phyloP scores from a whole-genome alignment of 2,329 filamentous ascomycete species.

The Paecilomyces variotii region DNA sequence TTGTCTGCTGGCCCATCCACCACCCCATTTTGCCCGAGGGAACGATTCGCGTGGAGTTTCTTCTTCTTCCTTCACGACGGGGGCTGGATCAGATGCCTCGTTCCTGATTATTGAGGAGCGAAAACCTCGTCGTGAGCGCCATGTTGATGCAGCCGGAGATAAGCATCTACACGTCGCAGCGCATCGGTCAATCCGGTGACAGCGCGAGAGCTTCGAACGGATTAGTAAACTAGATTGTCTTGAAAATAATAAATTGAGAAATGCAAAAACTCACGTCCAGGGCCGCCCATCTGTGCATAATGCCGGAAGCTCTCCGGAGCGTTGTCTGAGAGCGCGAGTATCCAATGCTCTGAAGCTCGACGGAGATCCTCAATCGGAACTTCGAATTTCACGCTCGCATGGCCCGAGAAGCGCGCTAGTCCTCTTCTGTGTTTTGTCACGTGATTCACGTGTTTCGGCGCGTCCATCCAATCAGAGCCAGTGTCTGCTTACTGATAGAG shows the following conservation, averaged over 20 bases:
- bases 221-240: background rate
- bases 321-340: background rate
- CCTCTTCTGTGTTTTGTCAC: slow-evolving; percentile 9
- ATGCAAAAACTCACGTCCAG: slow-evolving; percentile 18
- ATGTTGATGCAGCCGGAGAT: slow-evolving; percentile 8
- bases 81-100: slow-evolving; percentile 21
- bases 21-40: slow-evolving; percentile 20
- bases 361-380: background rate
- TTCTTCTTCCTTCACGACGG: slow-evolving; percentile 11
- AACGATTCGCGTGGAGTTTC: slow-evolving; percentile 5
- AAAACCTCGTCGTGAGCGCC: slow-evolving; percentile 24
- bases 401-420: background rate
- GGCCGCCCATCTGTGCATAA: slow-evolving; percentile 28
- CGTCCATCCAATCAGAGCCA: slow-evolving; percentile 21
- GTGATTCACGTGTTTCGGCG: slow-evolving; percentile 28
- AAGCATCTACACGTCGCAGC: slow-evolving; percentile 16
- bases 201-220: slow-evolving; percentile 25
- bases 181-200: slow-evolving; percentile 32
- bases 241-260: background rate
- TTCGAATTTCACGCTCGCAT: slow-evolving; percentile 4
- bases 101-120: slow-evolving; percentile 19
- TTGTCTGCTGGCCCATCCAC: slow-evolving; percentile 13
- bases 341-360: background rate
- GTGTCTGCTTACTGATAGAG: background rate
- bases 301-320: slow-evolving; percentile 8